These are phyloP conservation scores for Aleurites moluccanus DNA, from an alignment of 441 rosid species.

Conservation along the genomic window DNA sequence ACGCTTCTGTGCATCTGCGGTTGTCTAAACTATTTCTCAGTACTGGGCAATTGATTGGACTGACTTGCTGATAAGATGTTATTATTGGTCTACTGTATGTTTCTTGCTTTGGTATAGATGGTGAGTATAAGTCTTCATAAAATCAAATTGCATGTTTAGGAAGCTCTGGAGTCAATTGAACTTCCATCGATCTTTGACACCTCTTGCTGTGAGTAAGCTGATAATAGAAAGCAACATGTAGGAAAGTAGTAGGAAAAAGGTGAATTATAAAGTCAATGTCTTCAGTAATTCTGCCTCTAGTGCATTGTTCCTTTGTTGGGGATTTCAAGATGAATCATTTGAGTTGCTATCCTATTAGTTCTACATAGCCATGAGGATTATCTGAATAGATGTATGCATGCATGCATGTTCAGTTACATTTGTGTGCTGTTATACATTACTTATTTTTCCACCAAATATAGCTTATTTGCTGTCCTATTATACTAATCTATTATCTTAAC, in stretches of 20 bases:
- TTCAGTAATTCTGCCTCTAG: not conserved
- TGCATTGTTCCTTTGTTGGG: not conserved
- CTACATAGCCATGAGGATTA: not conserved
- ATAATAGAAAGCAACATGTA: not conserved
- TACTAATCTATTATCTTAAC: not conserved
- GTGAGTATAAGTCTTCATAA: not conserved
- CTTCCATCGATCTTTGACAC: not conserved
- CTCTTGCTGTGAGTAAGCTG: not conserved
- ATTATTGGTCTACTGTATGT: not conserved
- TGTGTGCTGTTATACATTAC: not conserved
- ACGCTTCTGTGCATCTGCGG: not conserved
- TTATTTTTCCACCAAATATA: not conserved
- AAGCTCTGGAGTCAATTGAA: not conserved
- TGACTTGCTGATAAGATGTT: not conserved
- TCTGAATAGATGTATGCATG: not conserved
- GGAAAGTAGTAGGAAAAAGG: not conserved
- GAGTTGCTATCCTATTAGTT: constrained; percentile 6
- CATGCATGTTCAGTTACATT: not conserved
- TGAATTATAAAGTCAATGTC: not conserved
- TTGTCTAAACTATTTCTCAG: not conserved
- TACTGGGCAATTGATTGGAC: not conserved
- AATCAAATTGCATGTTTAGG: not conserved
- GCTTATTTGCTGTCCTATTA: not conserved
- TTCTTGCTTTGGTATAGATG: not conserved
- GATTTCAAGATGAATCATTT: constrained; percentile 2